phyloP scores from a whole-genome alignment of 345 rosid species.

The Leavenworthia alabamica region DNA sequence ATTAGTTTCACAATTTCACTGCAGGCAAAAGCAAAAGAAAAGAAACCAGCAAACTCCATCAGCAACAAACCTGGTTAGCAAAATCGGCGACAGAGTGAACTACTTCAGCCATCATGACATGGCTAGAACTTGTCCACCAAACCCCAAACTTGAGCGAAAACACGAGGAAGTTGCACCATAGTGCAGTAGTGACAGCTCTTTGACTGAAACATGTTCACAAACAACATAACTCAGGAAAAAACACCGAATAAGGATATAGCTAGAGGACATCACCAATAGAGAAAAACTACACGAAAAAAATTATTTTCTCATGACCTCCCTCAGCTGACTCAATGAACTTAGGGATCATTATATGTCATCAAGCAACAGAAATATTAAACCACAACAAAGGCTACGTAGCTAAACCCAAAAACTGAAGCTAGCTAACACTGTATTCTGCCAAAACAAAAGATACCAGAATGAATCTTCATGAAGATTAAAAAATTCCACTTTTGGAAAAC shows the following conservation, averaged over 20 bases:
- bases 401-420: constrained; percentile 3
- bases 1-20: constrained; percentile 35
- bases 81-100: constrained; percentile 93
- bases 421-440: not conserved
- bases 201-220: constrained; percentile 47
- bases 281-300: not conserved
- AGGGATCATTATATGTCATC: not conserved
- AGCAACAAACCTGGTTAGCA: constrained; percentile 74
- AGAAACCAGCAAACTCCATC: not conserved
- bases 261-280: not conserved
- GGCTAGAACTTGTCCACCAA: constrained; percentile 86
- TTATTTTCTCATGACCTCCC: not conserved
- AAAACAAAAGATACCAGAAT: not conserved
- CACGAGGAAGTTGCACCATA: constrained; percentile 96
- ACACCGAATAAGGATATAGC: not conserved
- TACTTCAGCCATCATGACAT: constrained; percentile 94
- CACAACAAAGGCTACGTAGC: not conserved
- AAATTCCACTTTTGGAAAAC: not conserved
- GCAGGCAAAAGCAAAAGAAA: not conserved
- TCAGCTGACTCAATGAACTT: not conserved
- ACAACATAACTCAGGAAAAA: constrained; percentile 14
- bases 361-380: not conserved
- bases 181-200: constrained; percentile 92
- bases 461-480: not conserved
- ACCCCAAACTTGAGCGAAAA: constrained; percentile 94